Base-by-base conservation (phyloP, 768 basidiomycete genomes). In the Astraeus odoratus region DNA sequence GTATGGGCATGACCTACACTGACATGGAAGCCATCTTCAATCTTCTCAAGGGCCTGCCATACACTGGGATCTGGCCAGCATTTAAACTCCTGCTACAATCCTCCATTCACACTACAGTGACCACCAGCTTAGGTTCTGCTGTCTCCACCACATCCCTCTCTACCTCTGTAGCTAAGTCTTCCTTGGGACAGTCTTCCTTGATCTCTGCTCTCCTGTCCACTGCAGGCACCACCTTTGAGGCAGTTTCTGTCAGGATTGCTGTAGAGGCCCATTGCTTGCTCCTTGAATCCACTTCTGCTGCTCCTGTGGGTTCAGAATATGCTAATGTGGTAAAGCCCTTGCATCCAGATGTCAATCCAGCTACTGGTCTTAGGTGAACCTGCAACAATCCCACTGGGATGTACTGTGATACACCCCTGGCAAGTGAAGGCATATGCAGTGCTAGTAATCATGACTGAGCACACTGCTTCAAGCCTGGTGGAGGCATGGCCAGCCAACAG, bases 401-500 rank as follows among this genome's bases (percentile, higher is more conserved):
- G 25, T 6, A 23, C 2, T 39, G 35, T 16, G 26, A 39, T 4
- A 38, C 39, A 4, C 5, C 23, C 0, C 30, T 31, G 12, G 44
- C 20, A 10, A 31, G 40, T 15, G 7, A 2, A 3, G 25, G 23
- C 2, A 27, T 29, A 0, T 29, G 20, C 0, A 8, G 22, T 1
- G 24, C 15, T 4, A 5, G 16, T 3, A 40, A 18, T 0, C 46
- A 47, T 22, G 33, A 42, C 8, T 19, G 5, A 4, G 38, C 25
- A 1, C 46, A 47, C 23, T 48, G 47, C 7, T 36, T 23, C 6
- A 25, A 43, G 4, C 25, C 34, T 10, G 34, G 47, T 18, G 47
- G 41, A 5, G 47, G 47, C 0, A 48, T 48, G 47, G 47, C 30
- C 18, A 40, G 46, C 7, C 46, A 47, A 29, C 27, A 20, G 13